A percentile compares a stretch with the other conserved stretches of the same genome.
phyloP scores from a whole-genome alignment of 2,329 filamentous ascomycete genomes.

The Chrysoporthe puriensis region DNA sequence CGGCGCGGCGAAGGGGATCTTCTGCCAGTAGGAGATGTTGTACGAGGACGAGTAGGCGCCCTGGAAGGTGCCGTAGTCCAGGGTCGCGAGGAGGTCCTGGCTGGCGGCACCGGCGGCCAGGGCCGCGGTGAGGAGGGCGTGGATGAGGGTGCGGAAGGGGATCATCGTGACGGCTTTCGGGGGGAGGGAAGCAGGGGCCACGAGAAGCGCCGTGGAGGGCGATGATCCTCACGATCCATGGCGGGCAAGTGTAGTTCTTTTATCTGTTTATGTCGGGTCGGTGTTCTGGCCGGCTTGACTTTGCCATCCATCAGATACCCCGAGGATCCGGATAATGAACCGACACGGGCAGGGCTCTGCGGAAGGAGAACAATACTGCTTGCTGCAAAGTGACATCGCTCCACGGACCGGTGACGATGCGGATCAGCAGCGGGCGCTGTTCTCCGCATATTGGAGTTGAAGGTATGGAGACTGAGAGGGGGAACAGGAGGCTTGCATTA shows the following conservation, averaged over 20 bases:
- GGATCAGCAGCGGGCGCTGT: conserved; percentile 5
- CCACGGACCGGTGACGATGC: background rate
- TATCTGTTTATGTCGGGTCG: conserved; percentile 3
- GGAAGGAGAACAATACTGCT: background rate
- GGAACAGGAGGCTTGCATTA: conserved; percentile 1
- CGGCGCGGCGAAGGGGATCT: conserved; percentile 64
- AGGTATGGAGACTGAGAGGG: conserved; percentile 15
- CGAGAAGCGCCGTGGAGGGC: background rate
- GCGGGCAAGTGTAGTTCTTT: background rate
- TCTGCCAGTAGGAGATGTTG: conserved; percentile 63
- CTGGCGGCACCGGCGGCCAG: conserved; percentile 10
- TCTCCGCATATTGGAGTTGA: conserved; percentile 10
- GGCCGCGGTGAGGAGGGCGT: conserved; percentile 4
- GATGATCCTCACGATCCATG: background rate
- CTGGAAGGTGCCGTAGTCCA: conserved; percentile 56
- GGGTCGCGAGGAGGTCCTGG: conserved; percentile 41
- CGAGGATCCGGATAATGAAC: conserved; percentile 18
- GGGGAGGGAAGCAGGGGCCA: background rate
- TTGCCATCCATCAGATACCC: conserved; percentile 17
- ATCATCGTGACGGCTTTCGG: conserved; percentile 14
- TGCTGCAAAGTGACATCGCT: conserved; percentile 16
- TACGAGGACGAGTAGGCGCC: conserved; percentile 55
- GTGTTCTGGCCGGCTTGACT: conserved; percentile 3
- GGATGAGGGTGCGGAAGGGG: background rate
- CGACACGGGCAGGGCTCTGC: background rate